Evolutionary conservation across 2,329 filamentous ascomycete species (phyloP).

Genomic region (Mycosphaerella arachidis): DNA sequence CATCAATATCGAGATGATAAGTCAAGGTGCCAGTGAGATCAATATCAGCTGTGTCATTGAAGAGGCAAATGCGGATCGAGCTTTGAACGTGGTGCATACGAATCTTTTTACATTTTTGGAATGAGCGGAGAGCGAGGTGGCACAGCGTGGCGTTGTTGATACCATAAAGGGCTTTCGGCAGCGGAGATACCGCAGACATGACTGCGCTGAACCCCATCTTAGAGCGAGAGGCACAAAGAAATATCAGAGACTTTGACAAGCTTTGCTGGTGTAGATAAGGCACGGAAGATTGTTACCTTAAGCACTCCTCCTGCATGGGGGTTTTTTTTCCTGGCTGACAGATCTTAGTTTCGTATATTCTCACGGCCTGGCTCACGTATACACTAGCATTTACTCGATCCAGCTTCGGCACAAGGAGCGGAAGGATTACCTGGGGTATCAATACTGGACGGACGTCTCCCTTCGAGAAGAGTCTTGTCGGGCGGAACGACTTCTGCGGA

Average conservation of each 20-base stretch:
- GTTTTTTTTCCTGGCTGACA: no score
- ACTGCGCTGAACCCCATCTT: not conserved
- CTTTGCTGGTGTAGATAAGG: not conserved
- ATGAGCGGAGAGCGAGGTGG: conserved; percentile 32
- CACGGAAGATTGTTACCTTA: no score
- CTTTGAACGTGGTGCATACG: conserved; percentile 93
- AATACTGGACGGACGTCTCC: no score
- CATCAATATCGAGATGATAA: conserved; percentile 99
- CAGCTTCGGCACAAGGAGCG: no score
- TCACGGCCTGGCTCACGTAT: no score
- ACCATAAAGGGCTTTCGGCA: not conserved
- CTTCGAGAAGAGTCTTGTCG: no score
- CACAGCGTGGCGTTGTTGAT: conserved; percentile 3
- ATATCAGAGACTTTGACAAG: not conserved
- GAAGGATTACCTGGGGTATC: no score
- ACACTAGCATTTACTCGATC: no score
- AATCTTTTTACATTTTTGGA: conserved; percentile 96
- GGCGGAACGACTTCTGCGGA: no score
- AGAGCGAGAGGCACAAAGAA: not conserved
- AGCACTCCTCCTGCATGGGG: no score
- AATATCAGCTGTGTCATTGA: conserved; percentile 98
- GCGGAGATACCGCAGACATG: not conserved
- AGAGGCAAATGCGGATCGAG: conserved; percentile 81
- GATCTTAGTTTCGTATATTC: no score
- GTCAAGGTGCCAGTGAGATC: conserved; percentile 96